Evolutionary conservation across 805 yeast genomes (phyloP).

Genomic region (Wickerhamomyces canadensis): DNA sequence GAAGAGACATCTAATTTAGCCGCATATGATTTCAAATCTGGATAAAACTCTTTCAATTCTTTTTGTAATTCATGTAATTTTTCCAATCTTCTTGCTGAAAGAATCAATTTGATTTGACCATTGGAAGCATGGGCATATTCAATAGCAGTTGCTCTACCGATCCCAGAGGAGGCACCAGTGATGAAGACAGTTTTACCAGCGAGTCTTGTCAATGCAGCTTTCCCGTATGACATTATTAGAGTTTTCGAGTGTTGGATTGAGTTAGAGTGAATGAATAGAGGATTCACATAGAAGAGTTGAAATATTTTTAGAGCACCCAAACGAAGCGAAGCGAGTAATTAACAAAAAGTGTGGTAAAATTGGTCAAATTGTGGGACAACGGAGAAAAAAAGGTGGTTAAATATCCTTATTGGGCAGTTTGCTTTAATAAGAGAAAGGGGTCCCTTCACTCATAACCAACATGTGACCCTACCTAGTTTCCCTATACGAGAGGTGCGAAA

Average conservation of each 20-base stretch:
- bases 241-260: background rate
- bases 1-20: constrained; percentile 53
- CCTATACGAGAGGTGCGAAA: too few relatives aligned
- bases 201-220: constrained; percentile 72
- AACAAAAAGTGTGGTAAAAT: too few relatives aligned
- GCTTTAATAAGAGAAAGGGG: too few relatives aligned
- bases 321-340: too few relatives aligned
- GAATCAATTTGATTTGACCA: constrained; percentile 64
- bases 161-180: constrained; percentile 97
- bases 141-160: constrained; percentile 86
- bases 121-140: constrained; percentile 75
- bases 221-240: constrained; percentile 61
- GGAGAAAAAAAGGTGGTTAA: too few relatives aligned
- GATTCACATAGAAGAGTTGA: too few relatives aligned
- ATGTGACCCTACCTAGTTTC: too few relatives aligned
- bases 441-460: too few relatives aligned
- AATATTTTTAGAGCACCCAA: too few relatives aligned
- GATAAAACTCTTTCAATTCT: constrained; percentile 42
- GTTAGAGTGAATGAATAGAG: too few relatives aligned
- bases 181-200: constrained; percentile 75
- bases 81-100: constrained; percentile 75
- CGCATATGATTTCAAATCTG: constrained; percentile 39
- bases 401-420: too few relatives aligned
- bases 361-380: too few relatives aligned
- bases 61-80: constrained; percentile 45